phyloP scores from a whole-genome alignment of 176 grass and related monocot genomes.

The Oryza meridionalis region DNA sequence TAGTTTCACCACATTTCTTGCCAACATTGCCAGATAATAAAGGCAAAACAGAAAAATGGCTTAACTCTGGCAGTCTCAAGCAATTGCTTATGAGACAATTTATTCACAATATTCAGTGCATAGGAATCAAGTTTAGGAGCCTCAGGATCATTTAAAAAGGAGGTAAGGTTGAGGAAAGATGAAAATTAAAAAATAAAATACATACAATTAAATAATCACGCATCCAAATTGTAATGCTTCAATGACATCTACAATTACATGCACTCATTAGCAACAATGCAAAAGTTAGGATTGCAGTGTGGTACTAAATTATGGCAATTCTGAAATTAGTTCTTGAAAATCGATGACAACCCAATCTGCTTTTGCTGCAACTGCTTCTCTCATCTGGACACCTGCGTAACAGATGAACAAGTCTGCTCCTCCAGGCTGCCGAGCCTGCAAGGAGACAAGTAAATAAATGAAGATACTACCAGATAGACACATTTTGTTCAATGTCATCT shows the following conservation, averaged over 20 bases:
- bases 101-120: background rate
- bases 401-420: conserved; percentile 87
- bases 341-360: conserved; percentile 81
- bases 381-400: conserved; percentile 85
- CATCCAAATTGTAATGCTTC: conserved; percentile 1
- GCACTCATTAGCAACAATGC: background rate
- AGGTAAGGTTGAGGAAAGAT: background rate
- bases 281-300: background rate
- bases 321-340: conserved; percentile 72
- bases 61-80: background rate
- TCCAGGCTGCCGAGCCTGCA: conserved; percentile 76
- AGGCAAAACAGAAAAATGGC: background rate
- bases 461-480: background rate
- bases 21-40: background rate
- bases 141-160: background rate
- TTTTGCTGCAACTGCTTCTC: conserved; percentile 66
- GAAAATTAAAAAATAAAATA: background rate
- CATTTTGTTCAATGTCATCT: background rate
- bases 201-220: conserved; percentile 30
- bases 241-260: background rate
- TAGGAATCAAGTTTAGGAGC: background rate
- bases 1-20: background rate
- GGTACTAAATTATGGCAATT: conserved; percentile 47
- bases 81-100: background rate
- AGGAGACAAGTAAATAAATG: background rate